These are phyloP conservation scores for Trichocladium antarcticum DNA, from an alignment of 495 filamentous ascomycete species.

Conservation along the genomic window DNA sequence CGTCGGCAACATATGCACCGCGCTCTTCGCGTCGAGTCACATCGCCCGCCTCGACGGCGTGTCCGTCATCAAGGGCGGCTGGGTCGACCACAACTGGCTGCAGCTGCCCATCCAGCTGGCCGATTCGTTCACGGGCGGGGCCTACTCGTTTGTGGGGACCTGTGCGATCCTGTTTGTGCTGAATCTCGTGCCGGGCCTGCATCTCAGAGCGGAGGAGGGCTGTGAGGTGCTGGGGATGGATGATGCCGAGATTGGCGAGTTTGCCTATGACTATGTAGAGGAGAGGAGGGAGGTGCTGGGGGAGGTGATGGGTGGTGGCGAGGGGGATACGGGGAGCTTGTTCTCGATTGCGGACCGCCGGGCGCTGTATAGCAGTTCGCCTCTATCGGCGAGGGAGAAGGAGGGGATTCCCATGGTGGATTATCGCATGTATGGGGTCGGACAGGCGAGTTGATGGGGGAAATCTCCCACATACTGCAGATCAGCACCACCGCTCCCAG, in stretches of 20 bases:
- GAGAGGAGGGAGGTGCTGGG: too few species aligned
- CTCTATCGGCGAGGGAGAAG: too few species aligned
- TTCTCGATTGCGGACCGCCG: too few species aligned
- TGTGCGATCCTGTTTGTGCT: constrained; percentile 84
- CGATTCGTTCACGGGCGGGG: constrained; percentile 71
- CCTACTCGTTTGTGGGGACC: constrained; percentile 82
- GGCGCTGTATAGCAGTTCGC: too few species aligned
- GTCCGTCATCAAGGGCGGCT: constrained; percentile 63
- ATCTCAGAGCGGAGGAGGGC: constrained; percentile 70
- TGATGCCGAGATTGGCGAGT: constrained; percentile 93
- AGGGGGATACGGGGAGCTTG: too few species aligned
- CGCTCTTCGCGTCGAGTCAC: constrained; percentile 86
- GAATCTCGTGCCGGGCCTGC: constrained; percentile 78
- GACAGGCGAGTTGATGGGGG: too few species aligned
- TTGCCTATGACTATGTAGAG: constrained; percentile 98
- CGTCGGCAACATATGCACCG: constrained; percentile 83
- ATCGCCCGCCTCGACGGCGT: constrained; percentile 79
- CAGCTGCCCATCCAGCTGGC: constrained; percentile 87
- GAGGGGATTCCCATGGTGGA: too few species aligned
- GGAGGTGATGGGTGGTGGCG: too few species aligned
- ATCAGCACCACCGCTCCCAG: constrained; percentile 61
- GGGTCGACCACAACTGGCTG: constrained; percentile 84
- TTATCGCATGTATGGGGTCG: too few species aligned
- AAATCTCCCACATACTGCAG: too few species aligned
- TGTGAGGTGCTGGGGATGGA: constrained; percentile 90